Base-by-base conservation (phyloP, 2,329 filamentous ascomycete species). In the Nemania sp. region DNA sequence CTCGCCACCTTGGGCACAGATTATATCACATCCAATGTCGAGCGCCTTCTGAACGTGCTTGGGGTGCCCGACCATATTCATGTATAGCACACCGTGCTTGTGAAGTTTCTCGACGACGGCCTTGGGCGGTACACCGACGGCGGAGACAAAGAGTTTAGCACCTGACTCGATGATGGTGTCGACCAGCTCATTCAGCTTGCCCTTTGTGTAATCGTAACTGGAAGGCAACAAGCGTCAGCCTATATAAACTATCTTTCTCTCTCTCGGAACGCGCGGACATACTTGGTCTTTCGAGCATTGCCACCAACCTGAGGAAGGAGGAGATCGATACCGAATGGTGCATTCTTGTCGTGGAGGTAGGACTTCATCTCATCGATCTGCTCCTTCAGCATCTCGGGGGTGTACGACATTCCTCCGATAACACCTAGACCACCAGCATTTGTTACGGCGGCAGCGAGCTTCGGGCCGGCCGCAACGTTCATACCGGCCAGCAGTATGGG, bases 21-120 rank as follows among this genome's bases (percentile, higher is more conserved):
- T 98, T 72, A 99, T 90, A 79, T 99, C 95, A 70, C 88, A 91
- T 67, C 93, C 95, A 60, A 93, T 85, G 52, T 94, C 92, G 65
- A 99, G 84, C 78, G 92, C 96, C 85, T 98, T 99, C 80, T 92
- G 86, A 66, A 97, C 94, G 81, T 99, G 95, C 88, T 99, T 99
- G 74, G 95, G 94, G 84, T 99, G 95, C 68, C 95, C 95, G 76
- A 99, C 93, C 95, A 99, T 99, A 88, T 99, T 99, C 95, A 98
- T 98, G 85, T 96, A 97, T 68, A 96, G 84, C 69, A 99, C 86
- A 68, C 93, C 93, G 72, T 87, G 81, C 74, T 87, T 85, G 85
- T 99, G 95, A 48, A 99, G 87, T 75, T 86, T 90, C 68, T 98
- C 92, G 72, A 99, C 92, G 60, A 97, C 89, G 69, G 85, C 81